Evolutionary conservation across 148 eudicot genomes (phyloP), one percentile per base, ranked within the genome.

Genomic region (Drosera capensis): DNA sequence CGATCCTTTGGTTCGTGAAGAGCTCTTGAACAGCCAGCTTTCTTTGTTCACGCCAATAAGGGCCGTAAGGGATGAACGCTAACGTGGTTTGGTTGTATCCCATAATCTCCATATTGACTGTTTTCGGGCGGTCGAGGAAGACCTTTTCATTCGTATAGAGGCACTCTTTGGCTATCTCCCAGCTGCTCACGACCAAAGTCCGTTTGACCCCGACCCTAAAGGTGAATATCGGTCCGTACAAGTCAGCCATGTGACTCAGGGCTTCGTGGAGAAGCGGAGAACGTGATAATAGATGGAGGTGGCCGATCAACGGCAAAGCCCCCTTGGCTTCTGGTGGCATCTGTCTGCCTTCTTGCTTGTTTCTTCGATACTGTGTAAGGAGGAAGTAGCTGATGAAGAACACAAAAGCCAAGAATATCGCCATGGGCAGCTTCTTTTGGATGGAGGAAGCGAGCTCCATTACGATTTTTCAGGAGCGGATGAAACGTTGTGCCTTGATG

Each of bases 11-110:
- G 50, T 3, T 43, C 0, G 73, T 36, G 31, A 72, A 7, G 20
- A 72, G 58, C 30, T 72, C 58, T 0, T 51, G 25, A 3, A 35
- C 22, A n/a, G 54, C 58, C 3, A 72, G 17, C 35, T 64, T 63
- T 16, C 77, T 44, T 8, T 59, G 22, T 0, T 67, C 50, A 17
- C 67, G 58, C 78, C 73, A 72, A 23, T 59, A 72, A 2, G 59
- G 51, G 7, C 78, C 73, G 21, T 72, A 44, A 12, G 70, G 61
- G 5, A 43, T 52, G 9, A 63, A 26, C 3, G 54, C 63, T 24
- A 59, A 57, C 26, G 21, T n/a, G 13, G 68, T 66, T 17, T 39
- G 26, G 23, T 68, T 29, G 29, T 67, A 68, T 29, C 57, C 54
- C 8, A 44, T 2, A 15, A 8, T 12, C 14, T 44, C 48, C 14